Percentiles rank a stretch among this genome's conserved stretches.
phyloP scores from a whole-genome alignment of 306 rosid species.

The Prunus fruticosa region DNA sequence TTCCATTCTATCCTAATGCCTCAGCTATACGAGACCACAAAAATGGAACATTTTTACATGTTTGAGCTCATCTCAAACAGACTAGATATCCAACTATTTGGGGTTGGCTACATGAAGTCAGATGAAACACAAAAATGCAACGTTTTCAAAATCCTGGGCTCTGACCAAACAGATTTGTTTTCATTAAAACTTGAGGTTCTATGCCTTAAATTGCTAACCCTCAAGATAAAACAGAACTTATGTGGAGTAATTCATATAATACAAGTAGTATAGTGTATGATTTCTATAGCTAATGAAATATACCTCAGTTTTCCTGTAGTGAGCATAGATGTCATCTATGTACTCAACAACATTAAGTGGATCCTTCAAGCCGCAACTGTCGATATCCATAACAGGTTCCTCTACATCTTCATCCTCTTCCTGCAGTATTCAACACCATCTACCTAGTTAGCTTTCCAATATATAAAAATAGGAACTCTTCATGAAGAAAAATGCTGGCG shows the following conservation, averaged over 20 bases:
- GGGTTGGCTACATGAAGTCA: background rate
- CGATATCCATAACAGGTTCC: conserved; percentile 43
- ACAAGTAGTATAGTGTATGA: background rate
- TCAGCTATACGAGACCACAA: no score
- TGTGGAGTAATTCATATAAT: background rate
- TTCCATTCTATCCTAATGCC: background rate
- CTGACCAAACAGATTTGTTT: background rate
- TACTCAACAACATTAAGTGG: conserved; percentile 49
- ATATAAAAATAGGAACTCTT: background rate
- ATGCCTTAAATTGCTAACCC: background rate
- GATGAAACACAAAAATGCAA: background rate
- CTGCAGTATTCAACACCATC: conserved; percentile 19
- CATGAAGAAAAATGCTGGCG: background rate
- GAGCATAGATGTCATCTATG: conserved; percentile 40
- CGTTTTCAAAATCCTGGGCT: background rate
- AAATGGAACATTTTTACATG: background rate
- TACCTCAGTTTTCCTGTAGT: conserved; percentile 54
- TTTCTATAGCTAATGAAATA: background rate
- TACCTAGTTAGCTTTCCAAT: background rate
- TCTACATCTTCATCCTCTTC: conserved; percentile 50
- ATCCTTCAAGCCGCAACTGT: conserved; percentile 32
- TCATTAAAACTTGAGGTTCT: background rate
- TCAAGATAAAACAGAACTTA: background rate
- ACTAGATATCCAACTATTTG: background rate
- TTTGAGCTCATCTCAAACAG: background rate